Base-by-base conservation (phyloP, 1,139 yeast genomes). In the Candida mesenterica region DNA sequence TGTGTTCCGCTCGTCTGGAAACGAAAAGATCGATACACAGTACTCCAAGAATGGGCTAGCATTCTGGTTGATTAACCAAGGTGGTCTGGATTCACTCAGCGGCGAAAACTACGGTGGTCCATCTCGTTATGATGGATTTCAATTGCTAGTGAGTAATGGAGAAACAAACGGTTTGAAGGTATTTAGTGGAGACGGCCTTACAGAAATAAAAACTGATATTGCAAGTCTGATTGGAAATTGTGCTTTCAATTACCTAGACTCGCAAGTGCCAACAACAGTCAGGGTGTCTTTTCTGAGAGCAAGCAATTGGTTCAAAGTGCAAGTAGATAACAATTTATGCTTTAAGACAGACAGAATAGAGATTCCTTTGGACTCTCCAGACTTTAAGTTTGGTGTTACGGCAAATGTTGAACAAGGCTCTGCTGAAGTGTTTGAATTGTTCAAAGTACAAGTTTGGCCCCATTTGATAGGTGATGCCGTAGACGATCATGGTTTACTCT, bases 271-370 rank as follows among this genome's bases (percentile, higher is more conserved):
- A 6, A 65, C 75, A 26, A 80, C 85, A 1, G 38, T 82, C n/a
- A 73, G 89, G 57, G 48, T 83, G 10, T 75, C 83, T 2, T 82
- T 81, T 48, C 71, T 78, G 23, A 56, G 59, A n/a, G 26, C 42
- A 1, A 43, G 45, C 19, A 62, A 65, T 22, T 57, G 71, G 49
- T 68, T 84, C 42, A 80, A 81, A 46, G 70, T 83, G 13, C 88
- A 84, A 46, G 59, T 82, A 30, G 88, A 84, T 53, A 84, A 84
- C 52, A 77, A 75, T 46, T 65, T 84, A 38, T 79, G 89, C 52
- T 77, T 83, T 59, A 79, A 79, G 52, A 80, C 89, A 0, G 72
- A 75, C 41, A 57, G 72, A 36, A 62, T 83, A 28, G 49, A 55
- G 17, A 50, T 79, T 15, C 72, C 72, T 15, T 32, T 39, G 3